Evolutionary conservation across 371 early-diverging fungal species (phyloP), one percentile per base, ranked within the genome.

Genomic region (Mucor saturninus): DNA sequence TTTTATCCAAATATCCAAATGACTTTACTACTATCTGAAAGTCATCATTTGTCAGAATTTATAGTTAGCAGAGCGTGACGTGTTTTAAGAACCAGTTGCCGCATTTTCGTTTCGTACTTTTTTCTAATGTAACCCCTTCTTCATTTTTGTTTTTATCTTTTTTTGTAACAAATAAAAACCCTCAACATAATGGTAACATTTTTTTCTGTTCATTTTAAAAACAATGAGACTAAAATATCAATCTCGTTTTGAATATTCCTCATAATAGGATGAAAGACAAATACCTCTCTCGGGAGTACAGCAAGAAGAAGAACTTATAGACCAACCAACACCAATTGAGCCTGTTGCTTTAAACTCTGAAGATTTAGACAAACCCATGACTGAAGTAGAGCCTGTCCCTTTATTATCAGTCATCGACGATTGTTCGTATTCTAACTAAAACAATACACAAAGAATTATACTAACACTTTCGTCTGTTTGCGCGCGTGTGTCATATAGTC

Each of bases 351-450:
- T 37, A 21, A 14, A 37, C 15, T 14, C 48, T 26, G 48, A 46
- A 7, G 62, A 62, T 50, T 31, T 45, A 50, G 68, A 68, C 32
- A 62, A 49, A 29, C 54, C 63, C 26, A 68, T 68, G 68, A 43
- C 63, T 10, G 68, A 68, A 32, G 68, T 21, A 28, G 59, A 62
- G 7, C 68, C 58, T 39, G 51, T 29, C 9, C 61, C 66, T 37
- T 42, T 21, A 28, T 28, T 54, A 15, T 68, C 68, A 42, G 63
- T 59, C 0, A 15, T 59, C 10, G 68, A 68, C 42, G 57, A 68
- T 49, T 58, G 68, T 68, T 59, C 46, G 67, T 61, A 13, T 29
- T 26, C 30, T 7, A 32, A 1, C 10, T 32, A 31, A 9, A 32
- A 37, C 40, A 11, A 14, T 21, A 30, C 28, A 42, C 8, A 13